These are phyloP conservation scores for Skeletonema tropicum DNA, from an alignment of 108 stramenopile genomes.

Conservation along the genomic window DNA sequence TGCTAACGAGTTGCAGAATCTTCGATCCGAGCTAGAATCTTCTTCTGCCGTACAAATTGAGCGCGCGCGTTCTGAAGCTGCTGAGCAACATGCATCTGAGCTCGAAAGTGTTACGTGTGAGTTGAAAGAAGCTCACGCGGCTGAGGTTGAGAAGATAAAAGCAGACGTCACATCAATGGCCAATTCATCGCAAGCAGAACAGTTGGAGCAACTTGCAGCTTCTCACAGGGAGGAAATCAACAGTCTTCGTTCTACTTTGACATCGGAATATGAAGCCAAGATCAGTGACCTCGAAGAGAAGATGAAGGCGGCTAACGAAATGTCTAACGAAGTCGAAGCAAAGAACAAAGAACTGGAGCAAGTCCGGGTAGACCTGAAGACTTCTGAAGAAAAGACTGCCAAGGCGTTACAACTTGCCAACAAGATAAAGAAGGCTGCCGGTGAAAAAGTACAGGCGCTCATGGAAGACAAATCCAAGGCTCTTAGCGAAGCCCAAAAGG, in stretches of 20 bases:
- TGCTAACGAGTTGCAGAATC: constrained; percentile 36
- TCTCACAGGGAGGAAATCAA: constrained; percentile 29
- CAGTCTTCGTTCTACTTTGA: constrained; percentile 4
- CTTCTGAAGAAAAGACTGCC: constrained; percentile 36
- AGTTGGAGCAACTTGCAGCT: constrained; percentile 24
- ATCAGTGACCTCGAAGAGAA: constrained; percentile 20
- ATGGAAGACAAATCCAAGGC: constrained; percentile 39
- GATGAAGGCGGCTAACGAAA: constrained; percentile 16
- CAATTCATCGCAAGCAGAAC: constrained; percentile 31
- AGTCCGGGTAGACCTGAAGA: constrained; percentile 31
- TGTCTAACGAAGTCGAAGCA: constrained; percentile 35
- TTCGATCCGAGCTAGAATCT: constrained; percentile 20
- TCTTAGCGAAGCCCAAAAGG: constrained; percentile 21
- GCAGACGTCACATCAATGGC: constrained; percentile 19
- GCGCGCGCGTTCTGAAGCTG: constrained; percentile 5
- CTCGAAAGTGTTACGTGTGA: constrained; percentile 5
- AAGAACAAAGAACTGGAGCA: constrained; percentile 47
- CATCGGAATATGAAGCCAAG: constrained; percentile 11
- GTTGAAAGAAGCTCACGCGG: constrained; percentile 18
- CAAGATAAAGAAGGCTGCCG: constrained; percentile 54
- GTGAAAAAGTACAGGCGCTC: constrained; percentile 32
- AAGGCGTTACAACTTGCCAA: constrained; percentile 51
- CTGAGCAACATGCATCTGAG: constrained; percentile 1
- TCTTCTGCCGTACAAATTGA: constrained; percentile 11
- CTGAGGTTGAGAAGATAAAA: constrained; percentile 26